Percentiles rank a stretch among this genome's conserved stretches.
phyloP scores from a whole-genome alignment of 352 stramenopile species.

The Globisporangium middletonii region DNA sequence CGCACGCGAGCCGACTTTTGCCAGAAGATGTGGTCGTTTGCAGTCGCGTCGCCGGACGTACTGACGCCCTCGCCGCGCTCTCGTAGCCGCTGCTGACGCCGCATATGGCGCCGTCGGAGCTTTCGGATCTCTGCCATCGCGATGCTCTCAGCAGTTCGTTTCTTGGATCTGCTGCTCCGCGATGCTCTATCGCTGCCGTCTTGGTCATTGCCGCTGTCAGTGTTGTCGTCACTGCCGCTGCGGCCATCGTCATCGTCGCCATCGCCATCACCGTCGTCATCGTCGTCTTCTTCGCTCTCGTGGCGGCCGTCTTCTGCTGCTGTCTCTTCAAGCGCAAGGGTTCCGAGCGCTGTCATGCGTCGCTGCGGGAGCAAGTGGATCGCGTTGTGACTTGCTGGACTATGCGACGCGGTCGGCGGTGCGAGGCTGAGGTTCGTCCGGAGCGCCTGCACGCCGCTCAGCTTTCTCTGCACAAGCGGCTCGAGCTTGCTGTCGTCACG shows the following conservation, averaged over 20 bases:
- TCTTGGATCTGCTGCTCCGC: neutral
- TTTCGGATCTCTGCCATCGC: constrained; percentile 16
- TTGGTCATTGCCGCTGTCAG: constrained; percentile 14
- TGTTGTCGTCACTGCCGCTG: neutral
- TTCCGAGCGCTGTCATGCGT: constrained; percentile 26
- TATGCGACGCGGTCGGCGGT: neutral
- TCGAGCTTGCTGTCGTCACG: neutral
- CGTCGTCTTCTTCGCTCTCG: constrained; percentile 10
- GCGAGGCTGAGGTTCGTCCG: constrained; percentile 5
- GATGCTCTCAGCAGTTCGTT: constrained; percentile 4
- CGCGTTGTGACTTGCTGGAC: neutral
- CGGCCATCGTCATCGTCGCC: constrained; percentile 11
- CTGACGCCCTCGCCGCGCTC: neutral
- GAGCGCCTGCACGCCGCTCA: neutral
- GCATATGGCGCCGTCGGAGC: constrained; percentile 24
- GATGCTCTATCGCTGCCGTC: constrained; percentile 9
- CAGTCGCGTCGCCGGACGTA: neutral
- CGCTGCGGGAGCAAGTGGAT: constrained; percentile 28
- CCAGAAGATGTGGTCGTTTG: constrained; percentile 31
- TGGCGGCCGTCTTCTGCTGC: neutral
- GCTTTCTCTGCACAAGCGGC: neutral
- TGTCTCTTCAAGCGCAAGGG: constrained; percentile 5
- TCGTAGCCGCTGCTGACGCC: constrained; percentile 16
- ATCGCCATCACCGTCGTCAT: constrained; percentile 19
- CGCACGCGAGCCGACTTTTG: constrained; percentile 34